Base-by-base conservation (phyloP, 2,329 filamentous ascomycete genomes). In the Pseudodiploospora longispora region DNA sequence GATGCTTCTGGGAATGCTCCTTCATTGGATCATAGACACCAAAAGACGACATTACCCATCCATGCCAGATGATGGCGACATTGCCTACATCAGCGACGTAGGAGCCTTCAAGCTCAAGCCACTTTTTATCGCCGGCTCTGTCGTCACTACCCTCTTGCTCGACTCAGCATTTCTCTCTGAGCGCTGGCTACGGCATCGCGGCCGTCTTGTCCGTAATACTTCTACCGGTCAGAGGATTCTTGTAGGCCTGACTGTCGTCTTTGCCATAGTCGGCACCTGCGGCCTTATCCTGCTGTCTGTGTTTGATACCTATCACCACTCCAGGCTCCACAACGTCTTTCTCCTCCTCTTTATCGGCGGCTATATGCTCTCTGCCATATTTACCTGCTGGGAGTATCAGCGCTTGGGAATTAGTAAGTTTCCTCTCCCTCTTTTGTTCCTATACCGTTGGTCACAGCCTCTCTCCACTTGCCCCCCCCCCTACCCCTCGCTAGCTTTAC, bases 361-460 rank as follows among this genome's bases (percentile, higher is more conserved):
- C 31, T 97, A 95, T 62, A 70, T 96, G 43, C 60, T 95, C 43
- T 87, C 83, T 4, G 90, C 91, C 44, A 75, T 96, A 53, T 91
- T 90, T 64, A 85, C 91, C 52, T 96, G 90, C 70, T 82, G 80
- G 69, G 89, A 96, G 63, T 96, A 95, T 63, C 84, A 93, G 57
- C 82, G 87, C 3, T 75, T 97, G 1, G 88, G 89, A 28, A 80
- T 84, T 42, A 83, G 77, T 78, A 63, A 43, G 74, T 68, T 31
- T 46, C 38, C 28, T 35, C 9, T 35, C 36, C 34, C 19, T 19
- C 19, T 19, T 19, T 19, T 19, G 19, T 19, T 19, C 41, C 27
- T n/a, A 7, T 31, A 8, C 36, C n/a, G 31, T 27, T 12, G 29
- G 12, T 39, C 8, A 2, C 10, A 27, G 29, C 8, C 10, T 10